phyloP scores from a whole-genome alignment of 2,329 filamentous ascomycete species.

The Diaporthe sp. region DNA sequence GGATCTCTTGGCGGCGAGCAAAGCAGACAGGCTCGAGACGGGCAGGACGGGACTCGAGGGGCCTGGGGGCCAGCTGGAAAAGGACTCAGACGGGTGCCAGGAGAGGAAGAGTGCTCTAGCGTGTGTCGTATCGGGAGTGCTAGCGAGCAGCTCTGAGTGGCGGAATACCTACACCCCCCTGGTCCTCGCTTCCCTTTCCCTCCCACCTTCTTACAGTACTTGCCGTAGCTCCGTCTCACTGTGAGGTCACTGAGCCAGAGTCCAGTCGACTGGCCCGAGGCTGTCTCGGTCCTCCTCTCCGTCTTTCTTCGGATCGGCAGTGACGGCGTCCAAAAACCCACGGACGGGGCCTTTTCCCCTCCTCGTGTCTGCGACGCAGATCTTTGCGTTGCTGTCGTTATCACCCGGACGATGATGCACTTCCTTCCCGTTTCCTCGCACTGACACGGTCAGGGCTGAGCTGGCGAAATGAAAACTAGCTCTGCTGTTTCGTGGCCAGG shows the following conservation, averaged over 20 bases:
- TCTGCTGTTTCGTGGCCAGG: neutral
- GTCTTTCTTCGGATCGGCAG: conserved; percentile 24
- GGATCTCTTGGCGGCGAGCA: neutral
- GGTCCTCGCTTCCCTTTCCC: conserved; percentile 17
- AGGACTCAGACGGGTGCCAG: neutral
- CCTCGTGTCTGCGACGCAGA: conserved; percentile 20
- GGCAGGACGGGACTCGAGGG: conserved; percentile 10
- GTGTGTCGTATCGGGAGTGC: conserved; percentile 28
- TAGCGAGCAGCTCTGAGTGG: conserved; percentile 29
- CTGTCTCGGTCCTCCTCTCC: conserved; percentile 10
- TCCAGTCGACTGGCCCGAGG: conserved; percentile 12
- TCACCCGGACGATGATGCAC: neutral
- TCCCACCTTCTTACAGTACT: conserved; percentile 3
- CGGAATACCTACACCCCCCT: neutral
- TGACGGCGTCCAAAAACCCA: conserved; percentile 17
- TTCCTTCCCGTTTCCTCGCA: conserved; percentile 6
- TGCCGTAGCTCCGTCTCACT: conserved; percentile 29
- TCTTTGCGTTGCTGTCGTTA: neutral
- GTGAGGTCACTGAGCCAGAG: conserved; percentile 24
- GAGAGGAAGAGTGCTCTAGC: conserved; percentile 13
- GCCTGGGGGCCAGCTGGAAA: neutral
- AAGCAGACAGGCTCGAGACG: neutral
- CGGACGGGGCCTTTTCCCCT: conserved; percentile 16
- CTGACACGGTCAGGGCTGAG: neutral
- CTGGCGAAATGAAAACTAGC: conserved; percentile 1